Evolutionary conservation across 2,329 filamentous ascomycete species (phyloP).

Genomic region (Leptographium wingfieldii): DNA sequence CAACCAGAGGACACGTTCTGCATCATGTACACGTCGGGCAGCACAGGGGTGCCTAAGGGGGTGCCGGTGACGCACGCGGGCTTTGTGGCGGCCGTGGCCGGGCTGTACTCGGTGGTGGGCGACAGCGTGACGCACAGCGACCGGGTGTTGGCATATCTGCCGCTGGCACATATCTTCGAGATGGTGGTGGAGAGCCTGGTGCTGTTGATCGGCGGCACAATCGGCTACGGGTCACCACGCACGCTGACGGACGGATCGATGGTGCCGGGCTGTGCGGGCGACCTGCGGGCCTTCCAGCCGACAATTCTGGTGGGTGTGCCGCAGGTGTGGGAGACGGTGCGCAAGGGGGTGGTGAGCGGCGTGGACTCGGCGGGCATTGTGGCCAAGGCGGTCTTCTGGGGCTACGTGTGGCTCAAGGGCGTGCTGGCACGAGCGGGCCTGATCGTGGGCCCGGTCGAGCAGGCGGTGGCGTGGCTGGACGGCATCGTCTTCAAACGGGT

Average conservation of each 20-base stretch:
- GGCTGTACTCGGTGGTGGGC: conserved; percentile 66
- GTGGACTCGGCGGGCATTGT: conserved; percentile 61
- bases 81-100: conserved; percentile 72
- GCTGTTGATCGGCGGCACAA: conserved; percentile 76
- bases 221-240: conserved; percentile 86
- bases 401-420: conserved; percentile 45
- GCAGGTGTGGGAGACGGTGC: conserved; percentile 93
- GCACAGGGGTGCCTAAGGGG: conserved; percentile 80
- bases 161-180: conserved; percentile 91
- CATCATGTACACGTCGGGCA: conserved; percentile 78
- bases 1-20: conserved; percentile 69
- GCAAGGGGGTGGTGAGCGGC: conserved; percentile 80
- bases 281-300: conserved; percentile 84
- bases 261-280: conserved; percentile 70
- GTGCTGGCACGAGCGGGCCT: conserved; percentile 46
- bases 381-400: conserved; percentile 66
- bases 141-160: conserved; percentile 77
- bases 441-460: conserved; percentile 39
- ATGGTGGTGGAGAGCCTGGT: conserved; percentile 90
- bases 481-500: conserved; percentile 82
- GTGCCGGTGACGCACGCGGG: conserved; percentile 70
- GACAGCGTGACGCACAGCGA: conserved; percentile 68
- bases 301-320: conserved; percentile 90
- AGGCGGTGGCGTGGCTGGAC: conserved; percentile 47
- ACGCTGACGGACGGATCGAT: conserved; percentile 79